phyloP scores from a whole-genome alignment of 257 asterid genomes.

The Galeopsis tetrahit region DNA sequence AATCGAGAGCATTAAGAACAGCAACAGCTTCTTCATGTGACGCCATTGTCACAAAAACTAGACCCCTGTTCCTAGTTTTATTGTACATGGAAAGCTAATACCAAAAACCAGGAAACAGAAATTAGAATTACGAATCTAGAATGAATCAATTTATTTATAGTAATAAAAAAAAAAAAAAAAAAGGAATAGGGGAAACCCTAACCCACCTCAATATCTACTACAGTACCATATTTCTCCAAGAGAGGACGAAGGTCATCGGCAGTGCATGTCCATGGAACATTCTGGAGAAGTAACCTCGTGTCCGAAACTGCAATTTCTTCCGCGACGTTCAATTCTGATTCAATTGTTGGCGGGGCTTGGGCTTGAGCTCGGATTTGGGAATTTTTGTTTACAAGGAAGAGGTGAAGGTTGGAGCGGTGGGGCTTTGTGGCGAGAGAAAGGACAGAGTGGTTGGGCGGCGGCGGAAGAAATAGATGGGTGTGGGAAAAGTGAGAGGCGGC shows the following conservation, averaged over 20 bases:
- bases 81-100: constrained; percentile 76
- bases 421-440: constrained; percentile 38
- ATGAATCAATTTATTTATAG: not conserved
- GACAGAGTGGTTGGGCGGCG: constrained; percentile 26
- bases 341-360: constrained; percentile 40
- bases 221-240: constrained; percentile 68
- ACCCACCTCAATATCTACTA: constrained; percentile 74
- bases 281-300: constrained; percentile 71
- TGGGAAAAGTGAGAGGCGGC: constrained; percentile 32
- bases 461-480: constrained; percentile 21
- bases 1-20: constrained; percentile 63
- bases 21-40: constrained; percentile 86
- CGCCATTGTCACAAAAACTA: constrained; percentile 86
- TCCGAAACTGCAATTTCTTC: constrained; percentile 47
- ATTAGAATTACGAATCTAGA: constrained; percentile 8
- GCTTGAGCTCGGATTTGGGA: constrained; percentile 34
- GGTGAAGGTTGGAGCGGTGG: constrained; percentile 40
- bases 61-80: constrained; percentile 83
- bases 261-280: constrained; percentile 82
- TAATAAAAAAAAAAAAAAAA: not conserved
- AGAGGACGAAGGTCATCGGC: constrained; percentile 76
- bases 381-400: constrained; percentile 36
- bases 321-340: constrained; percentile 27
- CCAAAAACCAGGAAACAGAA: constrained; percentile 22
- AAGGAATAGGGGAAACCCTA: not conserved